Percentiles rank a stretch among this genome's conserved stretches.
phyloP scores from a whole-genome alignment of 192 early-diverging fungal genomes.

The Geosiphon pyriformis region DNA sequence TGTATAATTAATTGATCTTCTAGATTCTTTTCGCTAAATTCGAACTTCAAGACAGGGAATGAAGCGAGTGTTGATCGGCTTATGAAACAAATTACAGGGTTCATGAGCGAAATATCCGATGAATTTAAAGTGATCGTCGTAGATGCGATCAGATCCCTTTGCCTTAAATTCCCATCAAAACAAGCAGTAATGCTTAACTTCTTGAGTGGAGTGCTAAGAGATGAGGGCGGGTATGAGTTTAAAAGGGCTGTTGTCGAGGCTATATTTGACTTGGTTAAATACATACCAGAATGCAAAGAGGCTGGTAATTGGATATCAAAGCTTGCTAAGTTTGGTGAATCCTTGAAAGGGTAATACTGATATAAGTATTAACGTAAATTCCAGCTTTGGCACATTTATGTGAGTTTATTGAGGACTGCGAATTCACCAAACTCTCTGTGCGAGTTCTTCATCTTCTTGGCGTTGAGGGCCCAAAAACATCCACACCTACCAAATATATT shows the following conservation, averaged over 20 bases:
- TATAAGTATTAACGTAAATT: not conserved
- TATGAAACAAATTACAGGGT: constrained; percentile 98
- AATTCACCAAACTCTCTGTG: constrained; percentile 98
- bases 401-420: constrained; percentile 99
- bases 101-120: constrained; percentile 97
- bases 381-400: constrained; percentile 89
- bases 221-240: constrained; percentile 97
- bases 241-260: constrained; percentile 96
- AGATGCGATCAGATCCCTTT: constrained; percentile 94
- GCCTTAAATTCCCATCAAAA: constrained; percentile 95
- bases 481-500: constrained; percentile 92
- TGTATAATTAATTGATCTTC: too few species aligned
- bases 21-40: too few species aligned
- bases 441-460: constrained; percentile 93
- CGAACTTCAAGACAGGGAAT: constrained; percentile 92
- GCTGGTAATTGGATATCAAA: constrained; percentile 44
- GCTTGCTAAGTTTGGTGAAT: not conserved
- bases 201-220: constrained; percentile 85
- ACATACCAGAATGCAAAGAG: constrained; percentile 92
- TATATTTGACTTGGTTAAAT: constrained; percentile 91
- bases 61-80: constrained; percentile 95
- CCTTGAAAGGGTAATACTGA: not conserved
- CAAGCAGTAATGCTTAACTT: constrained; percentile 91
- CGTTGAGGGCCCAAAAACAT: constrained; percentile 85
- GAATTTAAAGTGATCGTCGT: constrained; percentile 99